Evolutionary conservation across 2,329 filamentous ascomycete species (phyloP), one percentile per base, ranked within the genome.

Genomic region (Boeremia lycopersici): DNA sequence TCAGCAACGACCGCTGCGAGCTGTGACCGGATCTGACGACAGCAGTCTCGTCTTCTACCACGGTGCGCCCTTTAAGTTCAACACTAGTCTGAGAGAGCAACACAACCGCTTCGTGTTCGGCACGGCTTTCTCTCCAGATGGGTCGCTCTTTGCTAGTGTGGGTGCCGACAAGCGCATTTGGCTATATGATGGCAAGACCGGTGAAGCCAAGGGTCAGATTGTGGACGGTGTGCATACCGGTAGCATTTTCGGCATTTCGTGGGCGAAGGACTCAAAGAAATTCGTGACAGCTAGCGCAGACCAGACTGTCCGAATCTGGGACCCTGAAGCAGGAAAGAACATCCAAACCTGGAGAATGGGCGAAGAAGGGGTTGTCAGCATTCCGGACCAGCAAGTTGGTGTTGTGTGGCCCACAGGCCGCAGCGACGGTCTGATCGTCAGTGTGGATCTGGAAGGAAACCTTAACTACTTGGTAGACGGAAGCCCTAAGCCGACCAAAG

Each of bases 131-230:
- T 93, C 91, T 26, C 93, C 93, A 0, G 93, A 98, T 72, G 95
- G 95, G 41, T 86, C 81, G 35, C 80, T 81, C 33, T 80, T 99
- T 57, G 90, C 95, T 30, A 96, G 89, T 47, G 93, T 97, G 2
- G 93, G 95, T 33, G 91, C 90, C n/a, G 95, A 99, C 76, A 88
- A 88, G 73, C 86, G 86, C 71, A 96, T 99, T 62, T 96, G 95
- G 81, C 80, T 99, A 9, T 99, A 97, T 73, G 92, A 99, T 73
- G 95, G 93, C 59, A 96, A 96, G 82, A 96, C 92, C 13, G 95
- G 95, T 28, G 92, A 96, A 71, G 83, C 89, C 1, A 90, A 86
- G 39, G 84, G 80, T 55, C 83, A 90, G 64, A 88, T 99, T 65
- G 89, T 89, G 9, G 88, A 93, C 62, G 88, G 86, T n/a, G 87